Evolutionary conservation across 495 filamentous ascomycete genomes (phyloP), one percentile per base, ranked within the genome.

Genomic region (Talaromyces trachyspermus): DNA sequence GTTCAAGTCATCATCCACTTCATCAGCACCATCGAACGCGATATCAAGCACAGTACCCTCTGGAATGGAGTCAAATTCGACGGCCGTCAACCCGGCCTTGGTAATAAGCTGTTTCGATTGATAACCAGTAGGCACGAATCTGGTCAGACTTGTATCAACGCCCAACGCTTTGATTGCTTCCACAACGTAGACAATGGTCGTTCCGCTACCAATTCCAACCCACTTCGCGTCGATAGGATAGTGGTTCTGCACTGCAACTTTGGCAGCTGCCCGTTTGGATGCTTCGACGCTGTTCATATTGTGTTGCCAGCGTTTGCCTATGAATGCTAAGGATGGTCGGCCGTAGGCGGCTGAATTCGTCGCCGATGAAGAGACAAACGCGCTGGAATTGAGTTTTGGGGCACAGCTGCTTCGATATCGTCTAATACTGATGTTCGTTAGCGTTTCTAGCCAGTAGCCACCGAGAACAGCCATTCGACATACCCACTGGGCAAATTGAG

Each of bases 1-100:
- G 66, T 97, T 98, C 43, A 98, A 65, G 30, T 89, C 86, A 18
- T 87, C 86, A 63, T 98, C 92, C 22, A 98, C 89, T 71, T 98
- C 92, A 62, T 98, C 92, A 18, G 92, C 94, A 29, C 92, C 91
- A 65, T 96, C 91, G 56, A 97, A 97, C 24, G 82, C 82, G 23
- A 97, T 82, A 57, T 95, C 89, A 43, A 92, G 72, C 12, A 71
- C 56, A 14, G 66, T 75, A 14, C 76, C 70, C 15, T 71, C 61
- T 5, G 86, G 81, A 44, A 91, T 62, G 30, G 69, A 57, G 57
- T 89, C 86, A 64, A 95, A 89, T 51, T 81, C 79, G 11, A 89
- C 76, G 3, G 91, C 80, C 5, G 70, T 77, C 46, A 98, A 70
- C 0, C 87, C 87, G 10, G 89, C 86, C 29, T 71, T 66, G 38